Conservation (phyloP, 768 basidiomycete species). For the Hygrophoropsis aurantiaca region DNA sequence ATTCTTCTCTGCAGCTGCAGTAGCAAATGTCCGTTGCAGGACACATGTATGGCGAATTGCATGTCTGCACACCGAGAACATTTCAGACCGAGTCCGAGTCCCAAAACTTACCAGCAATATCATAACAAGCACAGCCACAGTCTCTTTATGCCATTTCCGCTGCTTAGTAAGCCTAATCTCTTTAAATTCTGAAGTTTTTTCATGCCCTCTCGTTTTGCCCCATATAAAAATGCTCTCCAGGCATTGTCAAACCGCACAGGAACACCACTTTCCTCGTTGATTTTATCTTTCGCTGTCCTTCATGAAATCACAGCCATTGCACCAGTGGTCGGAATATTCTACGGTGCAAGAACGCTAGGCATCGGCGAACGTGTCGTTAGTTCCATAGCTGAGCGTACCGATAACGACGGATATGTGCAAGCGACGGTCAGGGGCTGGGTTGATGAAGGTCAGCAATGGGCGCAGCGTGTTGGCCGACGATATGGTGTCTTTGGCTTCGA, state of each 20-base stretch:
- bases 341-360: conserved; percentile 61
- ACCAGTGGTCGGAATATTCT: conserved; percentile 76
- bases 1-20: background rate
- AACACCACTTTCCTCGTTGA: conserved; percentile 72
- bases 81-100: conserved; percentile 2
- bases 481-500: conserved; percentile 83
- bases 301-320: conserved; percentile 84
- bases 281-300: conserved; percentile 72
- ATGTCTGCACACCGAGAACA: conserved; percentile 17
- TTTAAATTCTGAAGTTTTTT: conserved; percentile 1
- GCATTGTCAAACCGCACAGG: conserved; percentile 68
- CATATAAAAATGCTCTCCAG: conserved; percentile 55
- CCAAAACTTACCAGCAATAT: too few species aligned
- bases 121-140: conserved; percentile 17
- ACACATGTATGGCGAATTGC: conserved; percentile 2
- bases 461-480: conserved; percentile 64
- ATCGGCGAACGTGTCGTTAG: conserved; percentile 67
- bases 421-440: conserved; percentile 54
- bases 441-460: conserved; percentile 75
- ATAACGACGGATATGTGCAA: conserved; percentile 16
- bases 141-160: background rate
- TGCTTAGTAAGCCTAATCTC: conserved; percentile 18
- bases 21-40: conserved; percentile 1
- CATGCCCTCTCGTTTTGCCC: conserved; percentile 37
- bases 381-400: conserved; percentile 25